A percentile compares a stretch with the other conserved stretches of the same genome.
Evolutionary conservation across 441 rosid species (phyloP).

Genomic region (Macaranga tanarius): DNA sequence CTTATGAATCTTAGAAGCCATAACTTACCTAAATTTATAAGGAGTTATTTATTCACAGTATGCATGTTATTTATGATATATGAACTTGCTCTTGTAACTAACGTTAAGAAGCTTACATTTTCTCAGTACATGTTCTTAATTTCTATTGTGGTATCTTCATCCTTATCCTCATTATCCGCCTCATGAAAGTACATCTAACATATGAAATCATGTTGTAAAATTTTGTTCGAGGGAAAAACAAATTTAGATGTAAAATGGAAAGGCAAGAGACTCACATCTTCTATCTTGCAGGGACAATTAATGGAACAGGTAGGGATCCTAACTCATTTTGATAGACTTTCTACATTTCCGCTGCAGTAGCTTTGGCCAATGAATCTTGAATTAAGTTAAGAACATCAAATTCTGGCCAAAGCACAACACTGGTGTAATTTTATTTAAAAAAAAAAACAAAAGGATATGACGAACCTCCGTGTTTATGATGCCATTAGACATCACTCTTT

Average conservation of each 20-base stretch:
- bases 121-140: conserved; percentile 41
- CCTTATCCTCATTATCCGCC: conserved; percentile 57
- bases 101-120: conserved; percentile 36
- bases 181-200: conserved; percentile 66
- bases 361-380: conserved; percentile 81
- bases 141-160: conserved; percentile 37
- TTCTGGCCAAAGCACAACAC: background rate
- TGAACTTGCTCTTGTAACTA: background rate
- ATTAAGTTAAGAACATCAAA: too few relatives aligned
- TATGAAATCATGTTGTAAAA: conserved; percentile 18
- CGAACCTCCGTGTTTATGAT: conserved; percentile 50
- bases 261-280: conserved; percentile 50
- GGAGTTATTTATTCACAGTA: too few relatives aligned
- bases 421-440: background rate
- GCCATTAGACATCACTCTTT: conserved; percentile 44
- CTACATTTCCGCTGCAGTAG: conserved; percentile 90
- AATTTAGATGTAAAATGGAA: background rate
- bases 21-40: too few relatives aligned
- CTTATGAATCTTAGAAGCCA: too few relatives aligned
- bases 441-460: background rate
- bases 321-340: conserved; percentile 68
- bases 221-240: background rate
- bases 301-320: conserved; percentile 85
- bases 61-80: background rate
- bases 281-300: conserved; percentile 54